Percentiles rank a stretch among this genome's conserved stretches.
phyloP scores from a whole-genome alignment of 257 asterid genomes.

The Cinchona pubescens region DNA sequence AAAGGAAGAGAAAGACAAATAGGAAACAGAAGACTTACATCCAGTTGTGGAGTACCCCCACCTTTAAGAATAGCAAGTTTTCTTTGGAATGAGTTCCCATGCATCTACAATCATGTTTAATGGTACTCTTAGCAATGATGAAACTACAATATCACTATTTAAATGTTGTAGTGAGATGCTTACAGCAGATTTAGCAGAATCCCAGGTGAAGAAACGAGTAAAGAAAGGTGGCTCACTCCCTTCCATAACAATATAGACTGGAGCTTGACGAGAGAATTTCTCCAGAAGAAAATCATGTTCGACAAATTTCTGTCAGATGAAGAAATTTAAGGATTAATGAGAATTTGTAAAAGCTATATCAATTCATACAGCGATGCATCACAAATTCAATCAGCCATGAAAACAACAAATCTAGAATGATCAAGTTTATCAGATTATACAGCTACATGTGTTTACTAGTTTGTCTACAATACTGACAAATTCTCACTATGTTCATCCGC shows the following conservation, averaged over 20 bases:
- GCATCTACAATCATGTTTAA: constrained; percentile 57
- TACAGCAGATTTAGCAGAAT: constrained; percentile 70
- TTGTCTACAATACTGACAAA: neutral
- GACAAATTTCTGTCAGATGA: constrained; percentile 68
- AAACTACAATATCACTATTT: neutral
- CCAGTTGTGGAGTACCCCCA: constrained; percentile 53
- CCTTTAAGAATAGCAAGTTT: constrained; percentile 69
- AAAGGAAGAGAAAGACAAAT: neutral
- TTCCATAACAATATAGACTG: constrained; percentile 75
- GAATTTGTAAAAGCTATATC: neutral
- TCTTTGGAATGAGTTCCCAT: constrained; percentile 91
- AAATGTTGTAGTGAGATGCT: constrained; percentile 35
- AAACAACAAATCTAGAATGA: neutral
- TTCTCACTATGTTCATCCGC: neutral
- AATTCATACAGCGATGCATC: neutral
- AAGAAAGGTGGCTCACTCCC: constrained; percentile 89
- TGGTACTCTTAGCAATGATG: constrained; percentile 21
- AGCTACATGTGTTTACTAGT: neutral
- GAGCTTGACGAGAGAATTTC: constrained; percentile 68
- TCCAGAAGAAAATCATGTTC: constrained; percentile 86
- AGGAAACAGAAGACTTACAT: constrained; percentile 50
- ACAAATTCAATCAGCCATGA: neutral
- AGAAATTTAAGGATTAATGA: constrained; percentile 10
- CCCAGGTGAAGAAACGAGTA: constrained; percentile 95
- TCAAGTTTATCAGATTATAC: neutral